Conservation (phyloP, 352 stramenopile genomes). For the Phytophthora fragariaefolia region DNA sequence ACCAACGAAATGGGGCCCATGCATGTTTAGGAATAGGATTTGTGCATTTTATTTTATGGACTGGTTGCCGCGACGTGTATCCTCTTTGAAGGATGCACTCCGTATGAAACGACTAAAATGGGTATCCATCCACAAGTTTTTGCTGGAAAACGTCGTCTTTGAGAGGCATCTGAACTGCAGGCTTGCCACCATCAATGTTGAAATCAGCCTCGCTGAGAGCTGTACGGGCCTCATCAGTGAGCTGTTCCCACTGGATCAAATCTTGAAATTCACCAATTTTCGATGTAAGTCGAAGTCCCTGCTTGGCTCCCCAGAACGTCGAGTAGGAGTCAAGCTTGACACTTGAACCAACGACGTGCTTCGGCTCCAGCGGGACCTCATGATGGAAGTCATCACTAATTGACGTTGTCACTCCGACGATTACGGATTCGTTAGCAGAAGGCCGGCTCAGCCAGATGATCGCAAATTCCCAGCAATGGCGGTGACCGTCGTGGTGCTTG, state of each 20-base stretch:
- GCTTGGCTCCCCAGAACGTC: not conserved
- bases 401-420: not conserved
- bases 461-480: conserved; percentile 17
- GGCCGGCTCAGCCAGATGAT: conserved; percentile 17
- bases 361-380: not conserved
- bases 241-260: conserved; percentile 24
- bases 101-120: too few relatives aligned
- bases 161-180: not conserved
- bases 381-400: not conserved
- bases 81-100: too few relatives aligned
- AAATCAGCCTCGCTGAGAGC: conserved; percentile 9
- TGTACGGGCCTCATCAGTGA: conserved; percentile 9
- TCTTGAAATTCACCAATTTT: conserved; percentile 4
- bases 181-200: not conserved
- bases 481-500: not conserved
- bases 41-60: too few relatives aligned
- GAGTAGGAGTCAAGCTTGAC: not conserved
- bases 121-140: not conserved
- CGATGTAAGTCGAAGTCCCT: not conserved
- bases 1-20: too few relatives aligned
- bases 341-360: not conserved
- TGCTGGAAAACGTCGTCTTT: not conserved
- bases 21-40: too few relatives aligned
- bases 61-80: too few relatives aligned
- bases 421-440: not conserved